Base-by-base conservation (phyloP, 495 filamentous ascomycete species). In the Xanthoparmelia taractica region DNA sequence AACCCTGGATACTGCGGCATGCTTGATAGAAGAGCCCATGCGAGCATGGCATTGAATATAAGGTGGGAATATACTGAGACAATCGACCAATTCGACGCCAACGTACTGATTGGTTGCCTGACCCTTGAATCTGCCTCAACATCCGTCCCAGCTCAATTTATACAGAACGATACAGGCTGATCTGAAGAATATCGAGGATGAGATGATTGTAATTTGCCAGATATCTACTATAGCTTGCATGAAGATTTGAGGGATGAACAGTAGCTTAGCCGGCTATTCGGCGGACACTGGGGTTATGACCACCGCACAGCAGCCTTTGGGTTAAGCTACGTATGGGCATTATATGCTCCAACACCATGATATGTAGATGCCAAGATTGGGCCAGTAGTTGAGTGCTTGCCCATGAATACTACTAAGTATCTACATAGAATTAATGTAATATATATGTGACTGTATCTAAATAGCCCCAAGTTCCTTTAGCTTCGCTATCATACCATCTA, bases 401-500 rank as follows among this genome's bases (percentile, higher is more conserved):
- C 29, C 27, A 15, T 33, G 27, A 33, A 50, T 4, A 7, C 29
- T 54, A n/a, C 33, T 15, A 54, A 33, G 4, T 63, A 63, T 63
- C 4, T 63, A 63, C 60, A 63, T 43, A 5, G 38, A 63, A 63
- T 17, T 13, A 29, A 45, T 18, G 34, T 12, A 15, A 13, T 33
- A 7, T 37, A 12, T 25, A 38, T 36, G 18, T 55, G 33, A 15
- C 25, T 10, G 27, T 29, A 55, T 29, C 45, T 84, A 96, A 73
- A 98, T 77, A 61, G 92, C 95, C 62, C 94, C 94, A 65, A 98
- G 77, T 76, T 97, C 94, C 83, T 96, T 98, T 74, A 98, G 76
- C 82, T 90, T 96, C 17, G 80, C 76, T 68, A 98, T 86, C 74
- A 98, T 79, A 10, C 93, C 92, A 75, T 96, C 92, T 40, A 98